Evolutionary conservation across 1,139 yeast species (phyloP).

Genomic region (Candida frijolesensis): DNA sequence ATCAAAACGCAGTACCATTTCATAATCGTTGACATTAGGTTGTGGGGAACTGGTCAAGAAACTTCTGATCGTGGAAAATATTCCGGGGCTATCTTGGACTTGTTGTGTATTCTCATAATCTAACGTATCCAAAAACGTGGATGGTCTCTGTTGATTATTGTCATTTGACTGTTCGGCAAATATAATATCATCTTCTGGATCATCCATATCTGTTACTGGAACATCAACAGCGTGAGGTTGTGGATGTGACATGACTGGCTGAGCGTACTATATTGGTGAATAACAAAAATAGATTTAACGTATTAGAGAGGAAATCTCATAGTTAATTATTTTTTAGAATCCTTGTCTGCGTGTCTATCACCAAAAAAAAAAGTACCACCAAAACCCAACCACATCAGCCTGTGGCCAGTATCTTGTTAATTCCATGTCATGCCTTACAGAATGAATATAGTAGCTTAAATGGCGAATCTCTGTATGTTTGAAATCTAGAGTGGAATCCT

Average conservation of each 20-base stretch:
- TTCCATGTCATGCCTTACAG: no score
- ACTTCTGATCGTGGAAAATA: slow-evolving; percentile 12
- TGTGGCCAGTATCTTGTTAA: no score
- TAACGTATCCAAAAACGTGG: slow-evolving; percentile 18
- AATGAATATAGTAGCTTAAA: no score
- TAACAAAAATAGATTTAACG: slow-evolving; percentile 1
- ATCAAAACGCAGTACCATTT: slow-evolving; percentile 15
- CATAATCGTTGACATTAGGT: slow-evolving; percentile 11
- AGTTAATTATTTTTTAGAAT: no score
- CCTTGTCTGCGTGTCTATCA: no score
- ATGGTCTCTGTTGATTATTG: neutral
- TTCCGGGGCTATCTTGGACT: neutral
- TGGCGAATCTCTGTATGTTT: no score
- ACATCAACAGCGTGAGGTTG: slow-evolving; percentile 49
- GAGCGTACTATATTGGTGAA: slow-evolving; percentile 1
- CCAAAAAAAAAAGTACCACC: no score
- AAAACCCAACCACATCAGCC: no score
- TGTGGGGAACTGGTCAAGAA: slow-evolving; percentile 8
- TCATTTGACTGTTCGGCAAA: slow-evolving; percentile 22
- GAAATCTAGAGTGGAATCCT: no score
- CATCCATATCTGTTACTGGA: slow-evolving; percentile 63
- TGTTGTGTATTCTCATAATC: slow-evolving; percentile 24
- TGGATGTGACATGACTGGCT: slow-evolving; percentile 1
- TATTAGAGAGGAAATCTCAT: neutral
- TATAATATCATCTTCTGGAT: slow-evolving; percentile 48